Evolutionary conservation across 345 rosid genomes (phyloP), one percentile per base, ranked within the genome.

Genomic region (Nasturtium officinale): DNA sequence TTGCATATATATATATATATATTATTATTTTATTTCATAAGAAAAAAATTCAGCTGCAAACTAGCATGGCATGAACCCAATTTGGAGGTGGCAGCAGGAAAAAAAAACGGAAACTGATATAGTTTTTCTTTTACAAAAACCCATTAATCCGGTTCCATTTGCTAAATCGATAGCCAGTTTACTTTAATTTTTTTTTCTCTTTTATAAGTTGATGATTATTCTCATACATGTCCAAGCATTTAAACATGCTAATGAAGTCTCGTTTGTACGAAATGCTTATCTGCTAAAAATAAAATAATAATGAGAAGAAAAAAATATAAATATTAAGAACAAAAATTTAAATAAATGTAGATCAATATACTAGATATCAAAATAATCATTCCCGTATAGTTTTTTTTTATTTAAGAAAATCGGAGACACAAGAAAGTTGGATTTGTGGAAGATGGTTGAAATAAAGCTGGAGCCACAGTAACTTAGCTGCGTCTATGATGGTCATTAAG

Each of bases 41-140:
- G 26, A 8, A 21, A 17, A 7, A 65, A 6, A 18, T n/a, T 50
- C 3, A 1, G 56, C 48, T 46, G 26, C 46, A 33, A 46, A 32
- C 35, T 43, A 46, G 47, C 66, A 70, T 21, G 65, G 45, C 66
- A 60, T 21, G 32, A 55, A 55, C 38, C 13, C 20, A 20, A 25
- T 52, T 47, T 18, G 25, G 25, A 17, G 25, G 29, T 3, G 25
- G 10, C 52, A 47, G 25, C 52, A 18, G 40, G 13, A 47, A 17
- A 47, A 8, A 18, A 10, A 37, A 37, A 35, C 40, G 12, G 38
- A 9, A 33, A 33, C 0, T 1, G 3, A 9, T 20, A 18, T 45
- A 4, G 0, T 20, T 9, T 48, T 48, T 48, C 12, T 20, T 48
- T 48, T 47, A 32, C 37, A 32, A 10, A 33, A 33, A 33, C 7